phyloP scores from a whole-genome alignment of 2,329 filamentous ascomycete genomes.

The Aspergillus niger region DNA sequence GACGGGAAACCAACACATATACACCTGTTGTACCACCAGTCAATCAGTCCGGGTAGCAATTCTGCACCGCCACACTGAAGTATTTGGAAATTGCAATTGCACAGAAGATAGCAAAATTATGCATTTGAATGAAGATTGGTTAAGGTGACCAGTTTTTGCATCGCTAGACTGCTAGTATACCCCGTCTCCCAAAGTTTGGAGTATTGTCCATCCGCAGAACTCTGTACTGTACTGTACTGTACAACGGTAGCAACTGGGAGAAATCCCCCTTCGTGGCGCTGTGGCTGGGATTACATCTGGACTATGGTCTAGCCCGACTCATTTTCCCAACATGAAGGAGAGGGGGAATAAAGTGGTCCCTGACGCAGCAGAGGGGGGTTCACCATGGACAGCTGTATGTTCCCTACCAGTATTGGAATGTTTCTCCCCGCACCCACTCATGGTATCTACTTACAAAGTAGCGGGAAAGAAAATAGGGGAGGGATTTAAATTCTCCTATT shows the following conservation, averaged over 20 bases:
- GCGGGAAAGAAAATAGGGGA: conserved; percentile 1
- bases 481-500: conserved; percentile 5
- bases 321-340: conserved; percentile 6
- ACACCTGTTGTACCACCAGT: conserved; percentile 1
- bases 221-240: conserved; percentile 3
- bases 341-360: background rate
- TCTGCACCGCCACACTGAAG: conserved; percentile 14
- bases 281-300: conserved; percentile 23
- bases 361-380: conserved; percentile 12
- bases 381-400: background rate
- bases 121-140: background rate
- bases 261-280: conserved; percentile 5
- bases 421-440: background rate
- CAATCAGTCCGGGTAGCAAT: background rate
- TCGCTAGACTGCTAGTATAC: background rate
- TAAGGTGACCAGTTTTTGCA: background rate
- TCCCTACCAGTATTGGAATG: conserved; percentile 8
- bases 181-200: too few species aligned
- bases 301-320: conserved; percentile 23
- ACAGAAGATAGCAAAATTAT: background rate
- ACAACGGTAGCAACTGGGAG: background rate
- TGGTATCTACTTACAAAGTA: background rate
- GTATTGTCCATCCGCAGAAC: background rate
- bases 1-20: background rate
- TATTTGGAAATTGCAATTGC: background rate